Evolutionary conservation across 73 alveolate genomes (phyloP).

Genomic region (Tetrahymena borealis): DNA sequence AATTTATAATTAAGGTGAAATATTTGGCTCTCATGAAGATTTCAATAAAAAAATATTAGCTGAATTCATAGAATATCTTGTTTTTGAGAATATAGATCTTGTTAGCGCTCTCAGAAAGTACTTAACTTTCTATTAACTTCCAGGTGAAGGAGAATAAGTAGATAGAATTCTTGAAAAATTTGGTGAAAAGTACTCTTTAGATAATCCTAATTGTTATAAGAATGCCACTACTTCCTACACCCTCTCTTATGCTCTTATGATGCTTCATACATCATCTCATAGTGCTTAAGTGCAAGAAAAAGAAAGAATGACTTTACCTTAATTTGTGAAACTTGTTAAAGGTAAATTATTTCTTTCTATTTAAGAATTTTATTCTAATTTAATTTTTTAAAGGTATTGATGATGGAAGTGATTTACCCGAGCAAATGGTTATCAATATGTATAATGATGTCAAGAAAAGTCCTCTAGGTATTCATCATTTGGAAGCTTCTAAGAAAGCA

Average conservation of each 20-base stretch:
- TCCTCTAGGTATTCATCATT: constrained; percentile 60
- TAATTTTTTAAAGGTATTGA: constrained; percentile 32
- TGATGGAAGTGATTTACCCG: constrained; percentile 60
- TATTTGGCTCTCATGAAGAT: constrained; percentile 81
- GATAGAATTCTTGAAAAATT: constrained; percentile 89
- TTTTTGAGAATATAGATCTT: constrained; percentile 60
- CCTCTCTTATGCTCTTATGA: constrained; percentile 85
- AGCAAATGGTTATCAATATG: constrained; percentile 65
- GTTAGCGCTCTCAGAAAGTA: constrained; percentile 73
- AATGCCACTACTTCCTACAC: constrained; percentile 74
- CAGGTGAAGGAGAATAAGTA: constrained; percentile 92
- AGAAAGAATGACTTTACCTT: constrained; percentile 67
- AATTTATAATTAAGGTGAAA: constrained; percentile 70
- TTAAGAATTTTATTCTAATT: background rate
- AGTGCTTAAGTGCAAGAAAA: constrained; percentile 70
- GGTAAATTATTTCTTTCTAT: background rate
- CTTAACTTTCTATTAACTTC: constrained; percentile 82
- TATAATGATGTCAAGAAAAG: constrained; percentile 68
- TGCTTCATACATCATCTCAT: constrained; percentile 85
- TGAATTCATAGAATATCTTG: constrained; percentile 64
- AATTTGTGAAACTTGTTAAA: constrained; percentile 52
- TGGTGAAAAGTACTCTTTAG: constrained; percentile 77
- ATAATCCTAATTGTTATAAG: constrained; percentile 68
- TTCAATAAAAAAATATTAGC: constrained; percentile 69
- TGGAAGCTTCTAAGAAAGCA: constrained; percentile 87